phyloP scores from a whole-genome alignment of 306 rosid species.

The Cucumis melo region DNA sequence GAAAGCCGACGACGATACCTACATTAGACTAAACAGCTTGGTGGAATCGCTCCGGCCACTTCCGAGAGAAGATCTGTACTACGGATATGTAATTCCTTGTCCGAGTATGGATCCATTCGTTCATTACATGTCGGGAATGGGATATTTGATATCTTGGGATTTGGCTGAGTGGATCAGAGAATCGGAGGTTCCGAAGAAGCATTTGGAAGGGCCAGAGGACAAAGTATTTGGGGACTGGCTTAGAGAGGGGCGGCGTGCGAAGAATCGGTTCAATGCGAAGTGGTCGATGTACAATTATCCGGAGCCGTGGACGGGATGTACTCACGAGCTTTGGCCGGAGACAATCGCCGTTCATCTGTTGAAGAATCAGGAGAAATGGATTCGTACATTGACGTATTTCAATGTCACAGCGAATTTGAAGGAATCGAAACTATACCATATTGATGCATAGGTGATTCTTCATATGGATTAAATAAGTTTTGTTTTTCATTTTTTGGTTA shows the following conservation, averaged over 20 bases:
- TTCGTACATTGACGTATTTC: conserved; percentile 49
- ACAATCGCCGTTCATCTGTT: conserved; percentile 88
- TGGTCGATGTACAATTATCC: conserved; percentile 95
- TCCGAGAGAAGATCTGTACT: conserved; percentile 68
- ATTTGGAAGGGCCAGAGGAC: conserved; percentile 78
- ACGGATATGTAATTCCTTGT: conserved; percentile 89
- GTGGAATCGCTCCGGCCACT: conserved; percentile 47
- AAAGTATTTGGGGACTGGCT: conserved; percentile 76
- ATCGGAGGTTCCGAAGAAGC: conserved; percentile 62
- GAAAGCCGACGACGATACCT: conserved; percentile 81
- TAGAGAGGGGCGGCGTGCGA: conserved; percentile 35
- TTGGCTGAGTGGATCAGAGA: conserved; percentile 70
- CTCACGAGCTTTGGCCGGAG: conserved; percentile 69
- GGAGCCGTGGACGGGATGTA: conserved; percentile 58
- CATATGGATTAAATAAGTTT: neutral
- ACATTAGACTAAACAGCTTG: conserved; percentile 47
- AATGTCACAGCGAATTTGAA: conserved; percentile 48
- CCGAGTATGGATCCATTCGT: conserved; percentile 82
- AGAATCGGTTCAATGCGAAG: conserved; percentile 72
- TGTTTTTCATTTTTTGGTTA: neutral
- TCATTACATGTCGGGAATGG: conserved; percentile 98
- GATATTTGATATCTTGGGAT: conserved; percentile 81
- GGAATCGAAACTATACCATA: conserved; percentile 68
- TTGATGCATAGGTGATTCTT: conserved; percentile 24
- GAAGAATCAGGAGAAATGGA: conserved; percentile 84